These are phyloP conservation scores for Aspergillus ochraceus DNA, from an alignment of 2,329 filamentous ascomycete species.

Conservation along the genomic window DNA sequence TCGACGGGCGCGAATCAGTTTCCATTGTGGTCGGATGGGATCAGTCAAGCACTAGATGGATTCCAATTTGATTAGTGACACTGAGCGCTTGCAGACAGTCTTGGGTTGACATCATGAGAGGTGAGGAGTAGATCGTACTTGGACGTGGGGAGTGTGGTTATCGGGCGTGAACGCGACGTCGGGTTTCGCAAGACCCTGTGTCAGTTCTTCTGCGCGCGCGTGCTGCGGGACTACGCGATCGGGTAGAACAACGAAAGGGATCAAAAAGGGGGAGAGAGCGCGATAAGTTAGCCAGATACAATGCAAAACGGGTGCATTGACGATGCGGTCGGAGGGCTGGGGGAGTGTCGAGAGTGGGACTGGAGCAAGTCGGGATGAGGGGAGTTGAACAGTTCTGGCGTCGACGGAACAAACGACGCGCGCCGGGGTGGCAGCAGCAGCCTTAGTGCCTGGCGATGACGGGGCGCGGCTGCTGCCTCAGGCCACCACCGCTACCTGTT, in stretches of 20 bases:
- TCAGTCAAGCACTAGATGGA: constrained; percentile 6
- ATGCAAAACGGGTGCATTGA: background rate
- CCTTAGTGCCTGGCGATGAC: constrained; percentile 19
- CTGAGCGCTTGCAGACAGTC: background rate
- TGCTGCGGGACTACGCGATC: background rate
- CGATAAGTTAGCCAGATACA: background rate
- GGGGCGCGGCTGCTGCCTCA: background rate
- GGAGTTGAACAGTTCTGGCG: constrained; percentile 12
- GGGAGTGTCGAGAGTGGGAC: background rate
- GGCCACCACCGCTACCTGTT: background rate
- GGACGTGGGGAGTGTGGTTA: constrained; percentile 13
- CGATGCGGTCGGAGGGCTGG: background rate
- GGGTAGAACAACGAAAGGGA: background rate
- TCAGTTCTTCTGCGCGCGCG: constrained; percentile 2
- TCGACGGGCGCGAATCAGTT: constrained; percentile 22
- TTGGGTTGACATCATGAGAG: background rate
- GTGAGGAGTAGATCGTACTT: constrained; percentile 9
- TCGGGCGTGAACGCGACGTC: constrained; percentile 1
- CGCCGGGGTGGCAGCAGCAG: background rate
- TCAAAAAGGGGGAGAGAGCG: background rate
- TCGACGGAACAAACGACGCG: constrained; percentile 17
- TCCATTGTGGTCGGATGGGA: constrained; percentile 17
- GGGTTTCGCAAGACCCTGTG: background rate
- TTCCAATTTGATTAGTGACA: background rate
- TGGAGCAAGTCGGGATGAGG: constrained; percentile 4